A percentile compares a stretch with the other conserved stretches of the same genome.
Evolutionary conservation across 176 grass and related monocot genomes (phyloP).

Genomic region (Aegilops longissima): DNA sequence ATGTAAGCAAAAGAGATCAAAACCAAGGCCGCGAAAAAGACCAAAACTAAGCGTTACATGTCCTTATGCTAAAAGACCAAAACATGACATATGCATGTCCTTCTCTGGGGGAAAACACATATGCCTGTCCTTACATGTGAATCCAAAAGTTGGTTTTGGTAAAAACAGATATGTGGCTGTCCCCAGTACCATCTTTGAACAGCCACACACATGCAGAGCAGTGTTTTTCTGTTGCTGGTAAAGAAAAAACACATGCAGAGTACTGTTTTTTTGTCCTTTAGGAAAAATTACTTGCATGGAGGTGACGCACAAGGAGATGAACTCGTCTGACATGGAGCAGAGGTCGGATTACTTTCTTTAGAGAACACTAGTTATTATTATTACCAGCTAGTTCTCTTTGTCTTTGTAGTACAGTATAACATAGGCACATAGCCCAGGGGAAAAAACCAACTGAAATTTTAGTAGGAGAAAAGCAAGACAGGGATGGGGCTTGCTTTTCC

Average conservation of each 20-base stretch:
- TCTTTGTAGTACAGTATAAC: neutral
- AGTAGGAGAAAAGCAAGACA: neutral
- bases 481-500: neutral
- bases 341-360: neutral
- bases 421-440: neutral
- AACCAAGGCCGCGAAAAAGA: neutral
- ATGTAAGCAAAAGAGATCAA: neutral
- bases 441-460: neutral
- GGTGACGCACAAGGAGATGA: neutral
- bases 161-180: neutral
- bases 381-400: neutral
- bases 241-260: neutral
- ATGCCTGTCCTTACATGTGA: neutral
- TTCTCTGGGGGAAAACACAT: neutral
- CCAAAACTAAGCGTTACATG: neutral
- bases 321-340: neutral
- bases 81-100: neutral
- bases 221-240: neutral
- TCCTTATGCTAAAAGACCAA: too few species aligned
- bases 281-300: neutral
- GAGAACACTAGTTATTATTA: neutral
- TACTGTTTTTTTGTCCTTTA: neutral
- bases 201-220: neutral
- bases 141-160: neutral
- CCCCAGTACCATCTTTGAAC: neutral